Evolutionary conservation across 768 basidiomycete genomes (phyloP).

Genomic region (Lentinula boryana): DNA sequence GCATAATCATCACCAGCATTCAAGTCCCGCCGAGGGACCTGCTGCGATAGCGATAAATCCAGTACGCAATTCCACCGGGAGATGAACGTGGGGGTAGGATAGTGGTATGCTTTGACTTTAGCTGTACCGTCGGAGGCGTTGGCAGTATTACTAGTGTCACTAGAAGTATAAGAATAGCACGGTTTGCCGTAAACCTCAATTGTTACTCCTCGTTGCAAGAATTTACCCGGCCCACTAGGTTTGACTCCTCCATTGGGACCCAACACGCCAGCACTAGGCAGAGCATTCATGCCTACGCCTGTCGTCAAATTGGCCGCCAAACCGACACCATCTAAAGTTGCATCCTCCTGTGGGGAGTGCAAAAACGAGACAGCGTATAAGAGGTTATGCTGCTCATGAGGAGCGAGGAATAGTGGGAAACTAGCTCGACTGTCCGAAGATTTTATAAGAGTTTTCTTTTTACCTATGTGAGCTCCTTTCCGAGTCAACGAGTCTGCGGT

Average conservation of each 20-base stretch:
- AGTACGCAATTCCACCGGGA: constrained; percentile 90
- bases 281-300: neutral
- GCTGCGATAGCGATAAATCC: constrained; percentile 45
- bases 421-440: neutral
- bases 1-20: constrained; percentile 9
- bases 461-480: neutral
- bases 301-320: neutral
- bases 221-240: constrained; percentile 21
- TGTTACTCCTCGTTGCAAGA: constrained; percentile 70
- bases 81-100: constrained; percentile 70
- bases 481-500: constrained; percentile 44
- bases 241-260: neutral
- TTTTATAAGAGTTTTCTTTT: neutral
- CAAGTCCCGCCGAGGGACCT: constrained; percentile 9
- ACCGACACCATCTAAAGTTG: constrained; percentile 25
- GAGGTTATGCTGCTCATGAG: constrained; percentile 82
- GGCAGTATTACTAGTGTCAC: constrained; percentile 9
- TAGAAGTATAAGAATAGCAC: constrained; percentile 23
- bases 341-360: constrained; percentile 53
- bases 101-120: constrained; percentile 20
- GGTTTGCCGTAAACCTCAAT: constrained; percentile 79
- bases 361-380: constrained; percentile 87
- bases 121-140: too few relatives aligned
- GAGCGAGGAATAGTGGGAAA: constrained; percentile 54
- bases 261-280: constrained; percentile 11